Conservation (phyloP, 345 rosid species). For the Gossypium bickii region DNA sequence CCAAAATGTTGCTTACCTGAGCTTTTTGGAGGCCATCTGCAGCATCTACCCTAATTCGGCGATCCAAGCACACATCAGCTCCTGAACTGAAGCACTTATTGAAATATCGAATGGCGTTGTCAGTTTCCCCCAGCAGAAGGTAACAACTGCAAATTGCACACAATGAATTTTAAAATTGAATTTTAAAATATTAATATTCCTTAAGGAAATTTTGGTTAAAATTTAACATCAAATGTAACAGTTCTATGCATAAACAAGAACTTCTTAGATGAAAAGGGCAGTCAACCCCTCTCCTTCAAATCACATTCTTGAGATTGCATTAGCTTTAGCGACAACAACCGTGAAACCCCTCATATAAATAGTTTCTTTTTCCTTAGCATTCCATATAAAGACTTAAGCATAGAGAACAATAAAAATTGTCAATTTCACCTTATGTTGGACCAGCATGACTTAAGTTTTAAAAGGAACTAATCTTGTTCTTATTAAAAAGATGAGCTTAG, state of each 20-base stretch:
- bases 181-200: neutral
- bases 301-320: neutral
- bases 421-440: neutral
- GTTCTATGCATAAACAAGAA: neutral
- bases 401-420: neutral
- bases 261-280: neutral
- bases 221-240: constrained; percentile 3
- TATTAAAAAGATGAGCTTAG: neutral
- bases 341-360: neutral
- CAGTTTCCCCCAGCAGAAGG: constrained; percentile 83
- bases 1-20: constrained; percentile 43
- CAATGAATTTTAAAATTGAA: neutral
- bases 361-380: neutral
- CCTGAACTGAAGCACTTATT: constrained; percentile 61
- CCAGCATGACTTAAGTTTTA: neutral
- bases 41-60: constrained; percentile 74
- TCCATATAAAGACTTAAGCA: neutral
- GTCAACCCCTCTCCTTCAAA: neutral
- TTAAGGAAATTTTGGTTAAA: neutral
- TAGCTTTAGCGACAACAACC: neutral
- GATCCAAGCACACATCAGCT: constrained; percentile 72
- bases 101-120: constrained; percentile 53
- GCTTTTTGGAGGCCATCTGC: constrained; percentile 82
- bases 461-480: neutral
- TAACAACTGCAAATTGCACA: constrained; percentile 55